A percentile compares a stretch with the other conserved stretches of the same genome.
These are phyloP conservation scores for Cryptococcus amylolentus DNA, from an alignment of 1,284 basidiomycete species.

Conservation along the genomic window DNA sequence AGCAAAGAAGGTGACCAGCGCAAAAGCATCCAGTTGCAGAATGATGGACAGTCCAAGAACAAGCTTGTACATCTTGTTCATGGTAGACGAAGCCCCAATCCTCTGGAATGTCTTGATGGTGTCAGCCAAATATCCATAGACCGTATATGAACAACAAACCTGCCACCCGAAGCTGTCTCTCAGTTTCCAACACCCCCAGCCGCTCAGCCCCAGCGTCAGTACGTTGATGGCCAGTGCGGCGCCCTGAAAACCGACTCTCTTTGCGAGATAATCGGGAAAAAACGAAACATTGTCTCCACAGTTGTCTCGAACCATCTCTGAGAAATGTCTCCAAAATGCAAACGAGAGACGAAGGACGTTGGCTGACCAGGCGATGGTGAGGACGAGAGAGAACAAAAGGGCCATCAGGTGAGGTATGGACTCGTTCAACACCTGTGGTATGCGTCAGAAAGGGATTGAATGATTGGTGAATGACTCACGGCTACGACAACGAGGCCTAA, in stretches of 20 bases:
- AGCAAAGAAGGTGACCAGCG: conserved; percentile 64
- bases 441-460: neutral
- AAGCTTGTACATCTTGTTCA: conserved; percentile 62
- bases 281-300: neutral
- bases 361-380: conserved; percentile 66
- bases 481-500: conserved; percentile 73
- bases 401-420: conserved; percentile 68
- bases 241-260: conserved; percentile 53
- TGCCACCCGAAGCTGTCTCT: conserved; percentile 35
- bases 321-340: conserved; percentile 5
- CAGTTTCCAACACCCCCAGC: conserved; percentile 66
- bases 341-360: conserved; percentile 50
- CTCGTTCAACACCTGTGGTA: conserved; percentile 61
- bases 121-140: neutral
- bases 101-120: conserved; percentile 64
- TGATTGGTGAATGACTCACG: conserved; percentile 31
- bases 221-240: conserved; percentile 63
- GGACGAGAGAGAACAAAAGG: conserved; percentile 62
- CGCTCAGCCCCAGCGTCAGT: conserved; percentile 59
- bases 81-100: conserved; percentile 58
- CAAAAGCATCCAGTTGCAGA: conserved; percentile 70
- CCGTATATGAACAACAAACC: conserved; percentile 1
- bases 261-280: conserved; percentile 4
- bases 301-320: neutral
- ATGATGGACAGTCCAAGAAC: conserved; percentile 66